phyloP scores from a whole-genome alignment of 164 flowering plant genomes.

The Piper longum region DNA sequence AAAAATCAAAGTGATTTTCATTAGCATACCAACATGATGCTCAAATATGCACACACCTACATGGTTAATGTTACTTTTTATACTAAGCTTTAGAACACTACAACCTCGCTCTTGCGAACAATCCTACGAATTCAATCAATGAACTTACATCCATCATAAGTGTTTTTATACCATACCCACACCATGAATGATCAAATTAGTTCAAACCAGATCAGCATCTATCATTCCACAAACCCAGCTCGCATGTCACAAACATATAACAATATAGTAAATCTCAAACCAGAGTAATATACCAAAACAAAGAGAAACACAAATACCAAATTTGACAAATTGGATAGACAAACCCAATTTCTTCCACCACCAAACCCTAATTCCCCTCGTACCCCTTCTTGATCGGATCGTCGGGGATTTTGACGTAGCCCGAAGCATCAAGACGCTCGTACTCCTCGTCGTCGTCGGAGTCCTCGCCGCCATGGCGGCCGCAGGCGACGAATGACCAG shows the following conservation, averaged over 20 bases:
- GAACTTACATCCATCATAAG: neutral
- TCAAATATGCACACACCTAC: too few relatives aligned
- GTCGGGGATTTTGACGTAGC: constrained; percentile 20
- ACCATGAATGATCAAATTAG: neutral
- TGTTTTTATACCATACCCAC: neutral
- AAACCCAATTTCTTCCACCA: neutral
- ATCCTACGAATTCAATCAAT: neutral
- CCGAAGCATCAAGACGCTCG: constrained; percentile 11
- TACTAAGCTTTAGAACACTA: too few relatives aligned
- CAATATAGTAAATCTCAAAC: neutral
- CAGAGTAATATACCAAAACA: too few relatives aligned
- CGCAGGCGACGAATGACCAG: constrained; percentile 28
- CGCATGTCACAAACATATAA: neutral
- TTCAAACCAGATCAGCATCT: neutral
- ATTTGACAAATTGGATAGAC: neutral
- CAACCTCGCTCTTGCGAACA: neutral
- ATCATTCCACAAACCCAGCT: neutral
- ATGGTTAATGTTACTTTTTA: too few relatives aligned
- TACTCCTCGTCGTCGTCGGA: constrained; percentile 15
- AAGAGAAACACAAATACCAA: neutral
- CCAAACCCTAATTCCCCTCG: constrained; percentile 12
- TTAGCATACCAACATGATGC: too few relatives aligned
- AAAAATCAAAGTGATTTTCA: too few relatives aligned
- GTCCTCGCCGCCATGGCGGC: constrained; percentile 15
- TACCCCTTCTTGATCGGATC: constrained; percentile 19